Percentiles rank a stretch among this genome's conserved stretches.
Conservation (phyloP, 257 asterid species). For the Scutellaria minor region DNA sequence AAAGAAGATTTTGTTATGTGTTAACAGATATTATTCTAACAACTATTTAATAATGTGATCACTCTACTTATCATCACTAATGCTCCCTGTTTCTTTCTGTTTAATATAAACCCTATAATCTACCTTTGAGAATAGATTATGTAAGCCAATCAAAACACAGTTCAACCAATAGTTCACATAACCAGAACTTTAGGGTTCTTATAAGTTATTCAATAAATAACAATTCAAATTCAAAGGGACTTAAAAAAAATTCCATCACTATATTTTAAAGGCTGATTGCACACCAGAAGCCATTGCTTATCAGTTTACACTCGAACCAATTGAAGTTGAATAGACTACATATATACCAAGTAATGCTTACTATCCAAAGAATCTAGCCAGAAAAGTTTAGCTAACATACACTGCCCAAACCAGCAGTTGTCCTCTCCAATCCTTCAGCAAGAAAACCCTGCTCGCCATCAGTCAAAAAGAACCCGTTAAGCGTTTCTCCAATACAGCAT, state of each 20-base stretch:
- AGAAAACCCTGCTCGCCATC: constrained; percentile 83
- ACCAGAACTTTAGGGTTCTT: background rate
- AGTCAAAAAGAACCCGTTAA: constrained; percentile 28
- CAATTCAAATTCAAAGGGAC: constrained; percentile 5
- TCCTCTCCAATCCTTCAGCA: constrained; percentile 93
- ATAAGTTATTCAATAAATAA: background rate
- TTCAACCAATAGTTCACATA: background rate
- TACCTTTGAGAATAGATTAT: background rate
- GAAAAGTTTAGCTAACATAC: constrained; percentile 56
- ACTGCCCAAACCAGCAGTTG: constrained; percentile 99
- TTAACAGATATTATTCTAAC: background rate
- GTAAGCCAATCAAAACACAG: constrained; percentile 6
- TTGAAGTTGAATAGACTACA: background rate
- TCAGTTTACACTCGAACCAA: background rate
- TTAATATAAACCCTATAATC: background rate
- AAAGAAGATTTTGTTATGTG: background rate
- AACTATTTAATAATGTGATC: background rate
- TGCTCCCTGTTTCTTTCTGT: background rate
- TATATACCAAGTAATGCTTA: constrained; percentile 5
- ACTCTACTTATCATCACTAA: background rate
- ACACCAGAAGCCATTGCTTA: background rate
- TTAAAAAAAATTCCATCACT: background rate
- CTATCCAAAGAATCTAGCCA: constrained; percentile 16
- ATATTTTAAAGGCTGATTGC: constrained; percentile 11
- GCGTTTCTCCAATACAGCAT: constrained; percentile 4